These are phyloP conservation scores for Scedosporium dehoogii DNA, from an alignment of 2,329 filamentous ascomycete genomes.

Conservation along the genomic window DNA sequence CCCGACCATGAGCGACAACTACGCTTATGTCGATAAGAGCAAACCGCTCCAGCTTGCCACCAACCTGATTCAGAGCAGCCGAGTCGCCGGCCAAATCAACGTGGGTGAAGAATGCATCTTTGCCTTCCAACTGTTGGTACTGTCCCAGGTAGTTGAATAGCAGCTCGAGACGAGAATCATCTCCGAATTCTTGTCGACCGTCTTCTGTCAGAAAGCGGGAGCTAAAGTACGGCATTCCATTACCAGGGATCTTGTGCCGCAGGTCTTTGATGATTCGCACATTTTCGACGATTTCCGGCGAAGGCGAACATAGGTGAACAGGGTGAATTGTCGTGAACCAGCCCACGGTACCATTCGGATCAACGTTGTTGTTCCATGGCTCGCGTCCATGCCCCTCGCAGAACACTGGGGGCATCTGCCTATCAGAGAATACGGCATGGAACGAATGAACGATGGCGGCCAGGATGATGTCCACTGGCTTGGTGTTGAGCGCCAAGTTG, in stretches of 20 bases:
- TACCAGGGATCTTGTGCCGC: constrained; percentile 9
- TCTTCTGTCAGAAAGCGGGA: constrained; percentile 10
- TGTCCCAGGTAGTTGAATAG: too few relatives aligned
- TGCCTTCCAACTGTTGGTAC: too few relatives aligned
- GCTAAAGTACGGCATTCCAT: constrained; percentile 14
- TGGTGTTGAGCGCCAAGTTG: constrained; percentile 18
- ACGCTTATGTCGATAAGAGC: too few relatives aligned
- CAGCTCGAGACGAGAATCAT: too few relatives aligned
- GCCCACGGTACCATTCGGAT: constrained; percentile 23
- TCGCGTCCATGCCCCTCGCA: constrained; percentile 27
- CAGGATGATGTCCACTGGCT: constrained; percentile 24
- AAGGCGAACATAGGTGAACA: constrained; percentile 13
- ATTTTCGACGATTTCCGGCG: constrained; percentile 14
- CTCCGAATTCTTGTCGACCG: background rate
- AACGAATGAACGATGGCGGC: constrained; percentile 20
- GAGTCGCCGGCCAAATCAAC: too few relatives aligned
- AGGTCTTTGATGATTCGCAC: background rate
- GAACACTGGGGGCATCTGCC: constrained; percentile 18
- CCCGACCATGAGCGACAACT: too few relatives aligned
- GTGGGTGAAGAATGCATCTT: too few relatives aligned
- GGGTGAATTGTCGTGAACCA: constrained; percentile 29
- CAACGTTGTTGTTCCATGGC: constrained; percentile 16
- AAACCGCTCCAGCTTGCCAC: too few relatives aligned
- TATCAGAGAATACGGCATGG: constrained; percentile 17
- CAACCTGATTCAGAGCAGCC: too few relatives aligned